Evolutionary conservation across 148 eudicot genomes (phyloP).

Genomic region (Vaccinium corymbosum): DNA sequence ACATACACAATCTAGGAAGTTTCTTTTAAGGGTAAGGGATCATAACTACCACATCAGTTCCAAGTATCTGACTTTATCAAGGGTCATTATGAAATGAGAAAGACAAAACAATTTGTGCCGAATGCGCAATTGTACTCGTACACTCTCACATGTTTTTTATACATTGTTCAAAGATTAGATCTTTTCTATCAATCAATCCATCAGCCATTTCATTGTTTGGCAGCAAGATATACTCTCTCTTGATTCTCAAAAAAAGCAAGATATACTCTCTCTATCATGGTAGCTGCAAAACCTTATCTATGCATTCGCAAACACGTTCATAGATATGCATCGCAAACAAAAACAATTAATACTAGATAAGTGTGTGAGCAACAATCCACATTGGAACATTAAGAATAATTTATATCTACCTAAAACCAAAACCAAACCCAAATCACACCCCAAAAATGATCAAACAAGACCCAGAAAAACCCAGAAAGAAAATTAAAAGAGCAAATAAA

Average conservation of each 20-base stretch:
- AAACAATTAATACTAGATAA: background rate
- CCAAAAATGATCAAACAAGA: background rate
- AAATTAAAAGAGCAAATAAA: background rate
- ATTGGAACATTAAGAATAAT: background rate
- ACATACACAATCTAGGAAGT: background rate
- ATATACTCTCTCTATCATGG: background rate
- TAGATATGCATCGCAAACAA: background rate
- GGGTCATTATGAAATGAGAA: background rate
- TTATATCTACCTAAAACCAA: background rate
- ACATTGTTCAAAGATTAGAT: background rate
- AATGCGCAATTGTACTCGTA: background rate
- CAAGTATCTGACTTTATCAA: background rate
- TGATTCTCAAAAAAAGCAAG: background rate
- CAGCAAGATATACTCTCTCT: background rate
- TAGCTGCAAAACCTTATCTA: background rate
- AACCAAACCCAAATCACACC: background rate
- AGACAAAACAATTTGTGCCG: background rate
- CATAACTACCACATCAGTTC: slow-evolving; percentile 3
- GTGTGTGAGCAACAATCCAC: background rate
- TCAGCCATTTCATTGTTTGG: background rate
- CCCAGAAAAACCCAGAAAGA: background rate
- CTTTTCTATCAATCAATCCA: background rate
- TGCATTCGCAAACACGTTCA: background rate
- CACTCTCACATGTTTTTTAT: background rate
- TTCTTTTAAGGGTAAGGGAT: background rate